Evolutionary conservation across 805 yeast species (phyloP).

Genomic region (Ogataea polymorpha): DNA sequence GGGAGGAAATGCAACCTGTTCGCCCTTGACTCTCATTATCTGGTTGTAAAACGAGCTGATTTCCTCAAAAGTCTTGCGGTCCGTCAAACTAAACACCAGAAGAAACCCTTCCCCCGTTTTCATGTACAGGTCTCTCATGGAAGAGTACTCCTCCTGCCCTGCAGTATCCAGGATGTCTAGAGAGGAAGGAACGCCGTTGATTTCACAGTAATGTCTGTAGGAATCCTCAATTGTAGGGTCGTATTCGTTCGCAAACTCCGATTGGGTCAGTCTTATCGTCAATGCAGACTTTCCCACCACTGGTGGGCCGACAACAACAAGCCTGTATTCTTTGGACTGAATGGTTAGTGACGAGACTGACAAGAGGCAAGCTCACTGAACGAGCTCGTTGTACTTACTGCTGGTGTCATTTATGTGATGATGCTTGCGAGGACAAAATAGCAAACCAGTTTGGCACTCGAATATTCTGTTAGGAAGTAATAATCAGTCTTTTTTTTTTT

Average conservation of each 20-base stretch:
- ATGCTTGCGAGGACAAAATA: neutral
- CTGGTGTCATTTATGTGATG: constrained; percentile 2
- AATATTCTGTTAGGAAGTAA: neutral
- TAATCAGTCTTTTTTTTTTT: neutral
- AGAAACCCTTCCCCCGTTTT: constrained; percentile 93
- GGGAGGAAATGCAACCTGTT: constrained; percentile 62
- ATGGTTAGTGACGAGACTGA: neutral
- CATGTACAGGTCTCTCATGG: constrained; percentile 93
- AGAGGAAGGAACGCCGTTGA: constrained; percentile 74
- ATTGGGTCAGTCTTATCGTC: constrained; percentile 91
- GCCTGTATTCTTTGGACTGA: constrained; percentile 65
- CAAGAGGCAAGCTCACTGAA: neutral
- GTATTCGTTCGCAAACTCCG: constrained; percentile 94
- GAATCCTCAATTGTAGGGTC: constrained; percentile 97
- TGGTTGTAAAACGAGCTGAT: constrained; percentile 61
- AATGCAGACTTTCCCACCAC: constrained; percentile 98
- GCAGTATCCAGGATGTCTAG: constrained; percentile 95
- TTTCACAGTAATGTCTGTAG: constrained; percentile 80
- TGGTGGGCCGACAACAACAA: constrained; percentile 98
- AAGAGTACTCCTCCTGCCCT: constrained; percentile 95
- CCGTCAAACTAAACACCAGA: constrained; percentile 84
- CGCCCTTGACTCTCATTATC: constrained; percentile 46
- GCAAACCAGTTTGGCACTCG: neutral
- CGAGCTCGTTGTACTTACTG: constrained; percentile 4
- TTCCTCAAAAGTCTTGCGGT: constrained; percentile 81